Conservation (phyloP, 2,329 filamentous ascomycete species). For the Paracoccidioides brasiliensis region DNA sequence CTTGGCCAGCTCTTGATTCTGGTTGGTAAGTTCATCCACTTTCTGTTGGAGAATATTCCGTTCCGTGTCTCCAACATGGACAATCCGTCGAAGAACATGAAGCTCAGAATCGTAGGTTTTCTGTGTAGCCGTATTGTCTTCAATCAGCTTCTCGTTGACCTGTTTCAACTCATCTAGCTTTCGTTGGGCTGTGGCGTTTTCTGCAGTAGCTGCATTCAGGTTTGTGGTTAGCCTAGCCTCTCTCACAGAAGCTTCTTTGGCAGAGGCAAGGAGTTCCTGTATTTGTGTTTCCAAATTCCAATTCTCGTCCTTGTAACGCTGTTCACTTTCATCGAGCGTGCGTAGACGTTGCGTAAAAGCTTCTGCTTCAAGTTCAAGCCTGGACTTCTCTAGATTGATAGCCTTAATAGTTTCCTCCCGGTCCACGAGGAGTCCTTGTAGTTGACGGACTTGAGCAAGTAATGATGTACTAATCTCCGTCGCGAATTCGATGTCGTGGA, state of each 20-base stretch:
- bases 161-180: slow-evolving; percentile 86
- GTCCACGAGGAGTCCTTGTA: slow-evolving; percentile 74
- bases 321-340: slow-evolving; percentile 80
- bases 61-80: slow-evolving; percentile 66
- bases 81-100: slow-evolving; percentile 66
- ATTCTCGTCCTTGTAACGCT: slow-evolving; percentile 95
- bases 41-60: slow-evolving; percentile 65
- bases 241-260: slow-evolving; percentile 65
- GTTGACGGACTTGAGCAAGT: slow-evolving; percentile 80
- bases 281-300: slow-evolving; percentile 92
- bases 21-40: slow-evolving; percentile 72
- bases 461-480: slow-evolving; percentile 93
- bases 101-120: slow-evolving; percentile 86
- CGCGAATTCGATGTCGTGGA: slow-evolving; percentile 96
- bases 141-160: slow-evolving; percentile 60
- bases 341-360: slow-evolving; percentile 67
- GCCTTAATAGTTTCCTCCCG: slow-evolving; percentile 75
- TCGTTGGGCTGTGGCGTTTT: slow-evolving; percentile 66
- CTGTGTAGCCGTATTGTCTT: slow-evolving; percentile 62
- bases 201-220: slow-evolving; percentile 54
- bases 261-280: slow-evolving; percentile 62
- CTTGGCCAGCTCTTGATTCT: slow-evolving; percentile 82
- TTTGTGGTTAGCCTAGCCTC: slow-evolving; percentile 69
- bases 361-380: slow-evolving; percentile 71
- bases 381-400: slow-evolving; percentile 59